Evolutionary conservation across 306 rosid genomes (phyloP).

Genomic region (Acacia confusa): DNA sequence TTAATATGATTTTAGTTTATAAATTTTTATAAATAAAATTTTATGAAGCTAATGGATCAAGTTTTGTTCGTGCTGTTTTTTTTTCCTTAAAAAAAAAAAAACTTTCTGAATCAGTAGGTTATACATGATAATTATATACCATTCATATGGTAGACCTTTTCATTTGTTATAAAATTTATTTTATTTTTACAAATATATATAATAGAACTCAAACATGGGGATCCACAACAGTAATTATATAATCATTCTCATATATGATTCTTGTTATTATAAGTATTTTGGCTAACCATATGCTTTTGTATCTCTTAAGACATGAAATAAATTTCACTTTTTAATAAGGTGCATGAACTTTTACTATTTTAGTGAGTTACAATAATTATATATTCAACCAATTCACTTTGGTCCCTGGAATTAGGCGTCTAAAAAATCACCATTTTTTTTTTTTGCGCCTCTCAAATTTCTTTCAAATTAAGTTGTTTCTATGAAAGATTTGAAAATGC

Average conservation of each 20-base stretch:
- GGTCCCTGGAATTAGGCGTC: neutral
- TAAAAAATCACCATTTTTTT: neutral
- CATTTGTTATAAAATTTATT: neutral
- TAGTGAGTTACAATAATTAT: neutral
- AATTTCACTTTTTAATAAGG: neutral
- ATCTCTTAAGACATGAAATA: slow-evolving; percentile 20
- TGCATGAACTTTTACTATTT: neutral
- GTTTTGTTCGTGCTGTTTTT: neutral
- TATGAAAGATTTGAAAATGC: neutral
- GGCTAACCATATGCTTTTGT: neutral
- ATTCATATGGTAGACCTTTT: neutral
- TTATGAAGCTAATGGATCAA: neutral
- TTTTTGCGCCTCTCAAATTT: neutral
- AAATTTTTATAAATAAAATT: neutral
- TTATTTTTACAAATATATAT: neutral
- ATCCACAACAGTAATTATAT: neutral
- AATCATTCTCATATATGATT: slow-evolving; percentile 3
- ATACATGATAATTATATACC: neutral
- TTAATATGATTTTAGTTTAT: neutral
- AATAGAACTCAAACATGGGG: neutral
- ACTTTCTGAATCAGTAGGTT: neutral
- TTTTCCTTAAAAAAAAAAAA: neutral
- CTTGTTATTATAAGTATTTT: neutral
- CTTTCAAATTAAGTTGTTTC: neutral
- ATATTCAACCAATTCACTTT: slow-evolving; percentile 5